Percentiles rank a stretch among this genome's conserved stretches.
phyloP scores from a whole-genome alignment of 139 green algal species.

The Volvox africanus region DNA sequence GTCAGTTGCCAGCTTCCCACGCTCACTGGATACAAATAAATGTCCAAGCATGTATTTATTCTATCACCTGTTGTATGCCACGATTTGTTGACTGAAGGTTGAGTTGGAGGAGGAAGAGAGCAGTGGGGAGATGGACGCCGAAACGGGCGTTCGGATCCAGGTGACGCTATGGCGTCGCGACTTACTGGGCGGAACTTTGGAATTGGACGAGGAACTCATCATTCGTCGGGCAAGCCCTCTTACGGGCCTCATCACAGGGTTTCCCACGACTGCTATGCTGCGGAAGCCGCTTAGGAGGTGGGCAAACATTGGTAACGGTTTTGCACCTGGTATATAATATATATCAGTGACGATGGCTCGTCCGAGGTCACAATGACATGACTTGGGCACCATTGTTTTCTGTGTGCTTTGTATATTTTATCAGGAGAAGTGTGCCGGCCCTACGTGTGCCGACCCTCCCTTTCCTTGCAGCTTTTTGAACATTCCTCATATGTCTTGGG shows the following conservation, averaged over 20 bases:
- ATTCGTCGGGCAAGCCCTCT: not conserved
- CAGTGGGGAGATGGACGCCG: not conserved
- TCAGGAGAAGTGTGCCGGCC: no score
- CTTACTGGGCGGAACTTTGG: slow-evolving; percentile 31
- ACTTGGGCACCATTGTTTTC: no score
- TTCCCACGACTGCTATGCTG: slow-evolving; percentile 5
- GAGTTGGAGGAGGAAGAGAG: slow-evolving; percentile 8
- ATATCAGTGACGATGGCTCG: no score
- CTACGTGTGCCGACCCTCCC: no score
- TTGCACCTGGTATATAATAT: no score
- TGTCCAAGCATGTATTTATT: no score
- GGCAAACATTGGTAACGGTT: not conserved
- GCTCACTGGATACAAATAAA: no score
- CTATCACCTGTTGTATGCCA: no score
- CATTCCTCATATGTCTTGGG: slow-evolving; percentile 12
- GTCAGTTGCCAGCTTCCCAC: no score
- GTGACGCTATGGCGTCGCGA: slow-evolving; percentile 52
- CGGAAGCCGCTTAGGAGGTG: slow-evolving; percentile 45
- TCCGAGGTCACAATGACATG: no score
- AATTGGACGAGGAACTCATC: slow-evolving; percentile 41
- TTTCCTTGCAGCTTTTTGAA: slow-evolving; percentile 18
- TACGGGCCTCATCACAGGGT: slow-evolving; percentile 14
- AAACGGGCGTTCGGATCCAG: not conserved
- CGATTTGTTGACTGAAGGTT: not conserved
- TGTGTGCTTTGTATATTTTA: no score